Base-by-base conservation (phyloP, 345 rosid species). In the Pistacia atlantica region DNA sequence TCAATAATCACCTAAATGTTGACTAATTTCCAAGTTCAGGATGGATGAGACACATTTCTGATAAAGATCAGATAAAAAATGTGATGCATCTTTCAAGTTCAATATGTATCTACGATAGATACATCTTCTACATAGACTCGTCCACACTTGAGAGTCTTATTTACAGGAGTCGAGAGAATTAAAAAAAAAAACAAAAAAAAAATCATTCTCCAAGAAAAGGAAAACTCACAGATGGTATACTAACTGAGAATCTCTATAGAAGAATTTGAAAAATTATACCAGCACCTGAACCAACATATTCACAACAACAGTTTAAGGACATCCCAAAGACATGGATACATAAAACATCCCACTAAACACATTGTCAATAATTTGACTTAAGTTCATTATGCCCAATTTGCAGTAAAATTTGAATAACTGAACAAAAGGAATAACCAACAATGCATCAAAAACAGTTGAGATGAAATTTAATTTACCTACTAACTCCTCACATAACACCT, bases 221-320 rank as follows among this genome's bases (percentile, higher is more conserved):
- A 87, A 83, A 82, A 87, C 89, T 87, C 93, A 84, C 87, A 84
- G 87, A 86, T 80, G 67, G 75, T 62, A 79, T 54, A 84, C 80
- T 82, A 84, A 84, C 87, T 78, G 85, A 80, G 88, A 83, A 80
- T 82, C 86, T 68, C 80, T 80, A 83, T 66, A 84, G 88, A 80
- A 82, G 88, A 84, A 86, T 84, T 80, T 80, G 85, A 78, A 82
- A 87, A 86, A 87, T 80, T 83, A 87, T 80, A 85, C 82, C 89
- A 82, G 86, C 89, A 84, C 89, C 91, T 82, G 91, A 90, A 83
- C 86, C 84, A 89, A 84, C 89, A 89, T 83, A 84, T 89, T 65
- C 80, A 83, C 67, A 84, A 83, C 71, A 82, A 81, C 82, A 75
- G 42, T 82, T 87, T 77, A 83, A 85, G 68, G 86, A 73, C 73